Percentiles rank a stretch among this genome's conserved stretches.
phyloP scores from a whole-genome alignment of 176 grass and related monocot genomes.

The Eragrostis nindensis region DNA sequence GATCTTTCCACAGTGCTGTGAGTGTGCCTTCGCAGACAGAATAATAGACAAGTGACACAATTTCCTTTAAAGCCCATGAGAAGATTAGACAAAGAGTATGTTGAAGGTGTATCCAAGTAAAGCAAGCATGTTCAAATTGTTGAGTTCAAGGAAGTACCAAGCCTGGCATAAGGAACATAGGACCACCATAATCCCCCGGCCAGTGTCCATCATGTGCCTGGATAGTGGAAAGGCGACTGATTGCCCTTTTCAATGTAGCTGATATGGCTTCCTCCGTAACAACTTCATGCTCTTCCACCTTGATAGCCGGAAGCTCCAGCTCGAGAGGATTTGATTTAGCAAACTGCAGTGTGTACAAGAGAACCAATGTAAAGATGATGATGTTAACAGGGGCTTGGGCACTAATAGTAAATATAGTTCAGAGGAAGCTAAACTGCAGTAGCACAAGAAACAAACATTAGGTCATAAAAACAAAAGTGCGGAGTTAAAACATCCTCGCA shows the following conservation, averaged over 20 bases:
- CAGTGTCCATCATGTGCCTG: conserved; percentile 92
- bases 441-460: not conserved
- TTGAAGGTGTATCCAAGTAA: not conserved
- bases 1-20: too few species aligned
- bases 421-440: not conserved
- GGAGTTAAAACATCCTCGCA: not conserved
- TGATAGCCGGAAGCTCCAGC: conserved; percentile 59
- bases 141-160: conserved; percentile 58
- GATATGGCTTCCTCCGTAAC: conserved; percentile 64
- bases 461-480: not conserved
- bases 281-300: conserved; percentile 72
- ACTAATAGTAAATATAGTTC: not conserved
- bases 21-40: not conserved
- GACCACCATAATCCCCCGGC: conserved; percentile 86
- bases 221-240: conserved; percentile 62
- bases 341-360: conserved; percentile 58
- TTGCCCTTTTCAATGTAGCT: conserved; percentile 63
- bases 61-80: not conserved
- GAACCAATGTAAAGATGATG: not conserved
- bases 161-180: conserved; percentile 89
- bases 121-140: conserved; percentile 7
- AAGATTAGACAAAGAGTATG: not conserved
- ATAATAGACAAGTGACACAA: not conserved
- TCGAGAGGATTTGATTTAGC: conserved; percentile 72
- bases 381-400: not conserved